Evolutionary conservation across 352 stramenopile genomes (phyloP).

Genomic region (Phytophthora ramorum): DNA sequence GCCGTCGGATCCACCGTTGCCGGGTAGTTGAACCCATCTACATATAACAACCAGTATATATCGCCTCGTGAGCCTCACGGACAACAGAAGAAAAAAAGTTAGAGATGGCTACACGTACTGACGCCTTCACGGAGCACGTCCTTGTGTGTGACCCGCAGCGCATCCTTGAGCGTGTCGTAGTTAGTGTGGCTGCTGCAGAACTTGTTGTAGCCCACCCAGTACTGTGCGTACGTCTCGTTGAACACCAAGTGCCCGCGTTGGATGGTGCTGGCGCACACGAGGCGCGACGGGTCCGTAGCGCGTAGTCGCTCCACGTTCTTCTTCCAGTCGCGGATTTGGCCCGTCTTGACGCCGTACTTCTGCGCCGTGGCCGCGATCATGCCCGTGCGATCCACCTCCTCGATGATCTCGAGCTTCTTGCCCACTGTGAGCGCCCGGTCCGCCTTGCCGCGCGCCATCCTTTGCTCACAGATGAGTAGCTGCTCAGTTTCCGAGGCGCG

Average conservation of each 20-base stretch:
- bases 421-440: conserved; percentile 82
- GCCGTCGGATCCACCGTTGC: conserved; percentile 67
- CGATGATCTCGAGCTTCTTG: conserved; percentile 92
- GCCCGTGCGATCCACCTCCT: conserved; percentile 83
- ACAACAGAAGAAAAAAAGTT: conserved; percentile 12
- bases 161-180: conserved; percentile 75
- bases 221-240: conserved; percentile 90
- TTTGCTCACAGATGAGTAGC: conserved; percentile 9
- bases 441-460: conserved; percentile 86
- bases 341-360: conserved; percentile 88
- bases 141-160: conserved; percentile 73
- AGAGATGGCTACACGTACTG: conserved; percentile 51
- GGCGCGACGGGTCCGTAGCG: conserved; percentile 78
- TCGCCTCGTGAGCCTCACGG: conserved; percentile 3
- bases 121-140: conserved; percentile 77
- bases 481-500: conserved; percentile 9
- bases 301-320: conserved; percentile 83
- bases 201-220: conserved; percentile 92
- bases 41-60: conserved; percentile 1
- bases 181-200: conserved; percentile 80
- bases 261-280: conserved; percentile 85
- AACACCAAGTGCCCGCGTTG: conserved; percentile 87
- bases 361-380: conserved; percentile 80
- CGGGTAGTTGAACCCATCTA: conserved; percentile 72
- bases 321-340: conserved; percentile 90